phyloP scores from a whole-genome alignment of 805 yeast species.

The Lipomyces chichibuensis region DNA sequence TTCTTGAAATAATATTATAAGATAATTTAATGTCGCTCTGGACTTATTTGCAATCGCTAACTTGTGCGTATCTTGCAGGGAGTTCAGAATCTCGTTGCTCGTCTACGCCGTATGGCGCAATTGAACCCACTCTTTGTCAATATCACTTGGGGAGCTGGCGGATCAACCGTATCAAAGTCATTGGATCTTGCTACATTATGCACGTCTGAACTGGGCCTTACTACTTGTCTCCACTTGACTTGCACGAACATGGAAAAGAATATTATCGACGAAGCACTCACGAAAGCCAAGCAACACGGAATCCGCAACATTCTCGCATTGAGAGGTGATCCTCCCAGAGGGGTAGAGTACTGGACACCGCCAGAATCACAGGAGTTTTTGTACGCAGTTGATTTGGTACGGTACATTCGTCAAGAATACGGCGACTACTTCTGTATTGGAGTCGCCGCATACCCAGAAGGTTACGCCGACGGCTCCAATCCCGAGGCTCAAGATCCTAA shows the following conservation, averaged over 20 bases:
- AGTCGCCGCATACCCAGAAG: slow-evolving; percentile 98
- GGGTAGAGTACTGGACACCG: slow-evolving; percentile 60
- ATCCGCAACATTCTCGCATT: slow-evolving; percentile 87
- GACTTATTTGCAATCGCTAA: not conserved
- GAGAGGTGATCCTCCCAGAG: slow-evolving; percentile 94
- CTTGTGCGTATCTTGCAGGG: slow-evolving; percentile 51
- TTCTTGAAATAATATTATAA: not conserved
- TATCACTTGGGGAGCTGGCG: slow-evolving; percentile 99
- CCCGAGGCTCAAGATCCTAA: slow-evolving; percentile 57
- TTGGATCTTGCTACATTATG: slow-evolving; percentile 79
- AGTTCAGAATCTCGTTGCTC: slow-evolving; percentile 75
- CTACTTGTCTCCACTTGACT: slow-evolving; percentile 92
- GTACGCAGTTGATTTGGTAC: slow-evolving; percentile 84
- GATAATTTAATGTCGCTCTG: not conserved
- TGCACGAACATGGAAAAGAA: slow-evolving; percentile 87
- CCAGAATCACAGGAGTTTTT: slow-evolving; percentile 56
- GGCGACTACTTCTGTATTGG: slow-evolving; percentile 90
- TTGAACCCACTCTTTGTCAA: slow-evolving; percentile 88
- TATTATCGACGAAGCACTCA: slow-evolving; percentile 78
- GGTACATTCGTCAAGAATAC: slow-evolving; percentile 68
- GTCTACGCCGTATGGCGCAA: slow-evolving; percentile 86
- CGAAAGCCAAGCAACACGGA: slow-evolving; percentile 71
- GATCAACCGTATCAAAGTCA: slow-evolving; percentile 85
- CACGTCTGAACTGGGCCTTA: slow-evolving; percentile 73
- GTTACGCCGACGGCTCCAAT: slow-evolving; percentile 82